These are phyloP conservation scores for Populus euphratica DNA, from an alignment of 345 rosid genomes.

Conservation along the genomic window DNA sequence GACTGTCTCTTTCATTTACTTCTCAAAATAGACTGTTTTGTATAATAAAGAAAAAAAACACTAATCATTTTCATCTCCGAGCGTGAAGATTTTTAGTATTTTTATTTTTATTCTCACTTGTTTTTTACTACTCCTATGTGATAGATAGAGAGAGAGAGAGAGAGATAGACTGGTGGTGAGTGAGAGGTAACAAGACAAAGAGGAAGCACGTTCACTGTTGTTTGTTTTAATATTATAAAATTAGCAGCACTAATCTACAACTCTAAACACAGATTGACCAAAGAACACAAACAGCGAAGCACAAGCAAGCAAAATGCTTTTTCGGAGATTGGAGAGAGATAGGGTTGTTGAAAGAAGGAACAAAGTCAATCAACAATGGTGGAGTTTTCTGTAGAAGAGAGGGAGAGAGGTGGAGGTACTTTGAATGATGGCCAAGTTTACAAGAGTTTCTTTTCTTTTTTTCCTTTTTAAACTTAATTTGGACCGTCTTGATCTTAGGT, in stretches of 20 bases:
- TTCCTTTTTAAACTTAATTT: too few relatives aligned
- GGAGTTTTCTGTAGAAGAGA: not conserved
- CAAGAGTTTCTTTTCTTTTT: not conserved
- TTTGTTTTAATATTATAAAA: conserved; percentile 13
- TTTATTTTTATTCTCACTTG: not conserved
- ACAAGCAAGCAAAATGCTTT: conserved; percentile 35
- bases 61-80: conserved; percentile 51
- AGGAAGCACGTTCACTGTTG: conserved; percentile 55
- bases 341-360: conserved; percentile 1
- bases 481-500: too few relatives aligned
- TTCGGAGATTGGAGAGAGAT: not conserved
- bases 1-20: conserved; percentile 13
- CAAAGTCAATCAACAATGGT: too few relatives aligned
- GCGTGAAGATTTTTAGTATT: conserved; percentile 20
- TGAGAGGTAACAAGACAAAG: conserved; percentile 31
- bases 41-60: conserved; percentile 6
- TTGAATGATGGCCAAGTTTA: conserved; percentile 24
- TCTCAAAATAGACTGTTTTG: not conserved
- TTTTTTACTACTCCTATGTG: not conserved
- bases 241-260: conserved; percentile 10
- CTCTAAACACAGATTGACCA: conserved; percentile 21
- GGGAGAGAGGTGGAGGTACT: conserved; percentile 14
- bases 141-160: not conserved
- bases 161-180: not conserved
- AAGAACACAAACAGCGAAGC: conserved; percentile 36